Evolutionary conservation across 2,329 filamentous ascomycete genomes (phyloP).

Genomic region (Aspergillus aculeatus): DNA sequence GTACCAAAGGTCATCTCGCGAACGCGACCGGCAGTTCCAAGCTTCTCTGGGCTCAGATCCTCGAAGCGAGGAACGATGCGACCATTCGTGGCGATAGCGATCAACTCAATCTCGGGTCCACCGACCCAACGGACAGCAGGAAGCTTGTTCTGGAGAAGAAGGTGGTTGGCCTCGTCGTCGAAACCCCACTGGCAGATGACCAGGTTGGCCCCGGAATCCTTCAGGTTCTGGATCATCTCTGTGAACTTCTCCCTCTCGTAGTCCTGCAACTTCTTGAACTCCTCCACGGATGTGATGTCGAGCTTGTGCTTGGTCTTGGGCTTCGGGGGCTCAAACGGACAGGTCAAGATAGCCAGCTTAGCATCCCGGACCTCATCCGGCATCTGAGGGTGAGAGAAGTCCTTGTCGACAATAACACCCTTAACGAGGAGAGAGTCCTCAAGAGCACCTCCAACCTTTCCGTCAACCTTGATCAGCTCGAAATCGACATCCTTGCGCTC

Average conservation of each 20-base stretch:
- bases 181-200: slow-evolving; percentile 99
- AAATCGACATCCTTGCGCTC: slow-evolving; percentile 98
- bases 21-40: slow-evolving; percentile 85
- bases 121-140: slow-evolving; percentile 98
- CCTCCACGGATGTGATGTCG: slow-evolving; percentile 93
- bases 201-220: slow-evolving; percentile 93
- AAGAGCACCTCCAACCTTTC: slow-evolving; percentile 90
- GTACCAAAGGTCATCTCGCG: slow-evolving; percentile 96
- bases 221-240: slow-evolving; percentile 98
- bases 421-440: slow-evolving; percentile 95
- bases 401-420: slow-evolving; percentile 98
- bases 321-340: slow-evolving; percentile 97
- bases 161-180: slow-evolving; percentile 97
- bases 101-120: slow-evolving; percentile 95
- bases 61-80: slow-evolving; percentile 97
- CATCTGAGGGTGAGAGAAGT: slow-evolving; percentile 99
- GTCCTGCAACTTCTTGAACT: slow-evolving; percentile 95
- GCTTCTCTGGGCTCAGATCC: slow-evolving; percentile 85
- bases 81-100: slow-evolving; percentile 97
- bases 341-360: slow-evolving; percentile 96
- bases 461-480: slow-evolving; percentile 98
- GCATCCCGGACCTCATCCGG: slow-evolving; percentile 91
- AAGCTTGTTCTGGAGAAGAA: slow-evolving; percentile 91
- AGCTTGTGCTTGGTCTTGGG: slow-evolving; percentile 99
- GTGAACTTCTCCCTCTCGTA: slow-evolving; percentile 96